Evolutionary conservation across 2,329 filamentous ascomycete species (phyloP), one percentile per base, ranked within the genome.

Genomic region (Trichoderma pleuroti): DNA sequence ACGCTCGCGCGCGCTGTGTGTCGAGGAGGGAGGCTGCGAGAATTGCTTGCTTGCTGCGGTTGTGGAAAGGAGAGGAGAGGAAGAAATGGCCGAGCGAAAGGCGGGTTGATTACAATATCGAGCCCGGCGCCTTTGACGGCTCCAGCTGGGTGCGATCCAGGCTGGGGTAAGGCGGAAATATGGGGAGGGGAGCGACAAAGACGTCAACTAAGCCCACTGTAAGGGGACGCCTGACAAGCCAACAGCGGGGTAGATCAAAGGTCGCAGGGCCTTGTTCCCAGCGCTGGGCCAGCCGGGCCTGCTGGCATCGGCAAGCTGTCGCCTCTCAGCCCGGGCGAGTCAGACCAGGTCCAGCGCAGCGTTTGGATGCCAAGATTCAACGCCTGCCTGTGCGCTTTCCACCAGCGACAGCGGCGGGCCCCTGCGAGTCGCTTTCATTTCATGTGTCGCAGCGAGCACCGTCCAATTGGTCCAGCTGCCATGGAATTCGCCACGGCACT

Each of bases 101-200:
- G 66, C 61, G 57, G 67, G 59, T 34, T 69, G 59, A 62, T 69
- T 62, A 69, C 67, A 68, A 39, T 42, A 63, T 42, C 59, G n/a
- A 39, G 67, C 46, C 21, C 39, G 39, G 39, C 57, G 56, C 32
- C 66, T 68, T 59, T 42, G 66, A 36, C 63, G 59, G 56, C 56
- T 68, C 54, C 65, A 68, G 65, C 65, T 68, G 65, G 28, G 54
- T n/a, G 65, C 65, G 65, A 68, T 68, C 65, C 60, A 68, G 67
- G 67, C 67, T 69, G 67, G 67, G 67, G 67, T 62, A 62, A 69
- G 59, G 67, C 67, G 67, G 28, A 56, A 69, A 69, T 36, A 69
- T 63, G 59, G 30, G 57, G 59, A 24, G 67, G 36, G 32, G 46
- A 21, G 57, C 42, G 30, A 54, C 46, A 68, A 68, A 69, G 65